Base-by-base conservation (phyloP, 164 flowering plant genomes). In the Echeveria elegans region DNA sequence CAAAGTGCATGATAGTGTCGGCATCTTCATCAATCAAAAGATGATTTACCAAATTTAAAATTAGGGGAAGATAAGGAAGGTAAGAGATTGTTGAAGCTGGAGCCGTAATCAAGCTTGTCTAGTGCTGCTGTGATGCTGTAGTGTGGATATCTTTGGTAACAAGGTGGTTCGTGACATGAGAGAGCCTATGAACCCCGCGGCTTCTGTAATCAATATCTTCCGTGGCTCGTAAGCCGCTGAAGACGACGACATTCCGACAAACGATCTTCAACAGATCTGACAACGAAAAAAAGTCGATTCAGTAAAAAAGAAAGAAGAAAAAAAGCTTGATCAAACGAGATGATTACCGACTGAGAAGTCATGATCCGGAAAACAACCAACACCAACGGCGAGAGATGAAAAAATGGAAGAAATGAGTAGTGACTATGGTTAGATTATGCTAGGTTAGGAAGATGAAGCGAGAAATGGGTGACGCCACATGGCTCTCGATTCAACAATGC, bases 181-280 rank as follows among this genome's bases (percentile, higher is more conserved):
- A 62, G 65, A n/a, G n/a, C 31, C 65, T 12, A 62, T 62, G 40
- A 62, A 62, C 16, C 65, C 65, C 21, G 65, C 65, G 12, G 65
- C 65, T 14, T 40, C 65, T 32, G 65, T 62, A 18, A 62, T 32
- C 12, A 62, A 16, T 19, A 62, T 62, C 65, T 62, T 62, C 41
- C 40, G 31, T n/a, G 40, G 65, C 36, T 19, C 40, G 37, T 62
- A 26, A n/a, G n/a, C n/a, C n/a, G n/a, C n/a, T n/a, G n/a, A n/a
- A n/a, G n/a, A n/a, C 28, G 58, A 50, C 15, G 58, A 50, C 58
- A 50, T 50, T 50, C 12, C 58, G n/a, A n/a, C n/a, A n/a, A n/a
- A n/a, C n/a, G n/a, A n/a, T n/a, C n/a, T n/a, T n/a, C n/a, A n/a
- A n/a, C n/a, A n/a, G n/a, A n/a, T n/a, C n/a, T n/a, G n/a, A n/a